Evolutionary conservation across 257 asterid genomes (phyloP).

Genomic region (Asclepias syriaca): DNA sequence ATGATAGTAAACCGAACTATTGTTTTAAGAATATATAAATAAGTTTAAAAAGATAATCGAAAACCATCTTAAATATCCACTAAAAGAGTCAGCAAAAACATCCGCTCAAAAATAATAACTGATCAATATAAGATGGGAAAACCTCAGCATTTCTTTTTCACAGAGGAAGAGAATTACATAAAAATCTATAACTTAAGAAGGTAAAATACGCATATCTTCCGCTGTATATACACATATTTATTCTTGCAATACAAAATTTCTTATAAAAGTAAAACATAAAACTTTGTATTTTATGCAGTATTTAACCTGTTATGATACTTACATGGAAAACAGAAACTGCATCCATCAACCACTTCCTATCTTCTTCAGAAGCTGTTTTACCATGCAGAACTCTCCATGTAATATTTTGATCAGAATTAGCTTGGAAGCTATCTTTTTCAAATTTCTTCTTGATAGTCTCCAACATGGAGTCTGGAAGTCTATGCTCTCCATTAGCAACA

Average conservation of each 20-base stretch:
- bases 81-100: neutral
- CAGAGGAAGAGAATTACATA: neutral
- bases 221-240: neutral
- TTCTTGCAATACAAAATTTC: neutral
- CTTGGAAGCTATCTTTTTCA: conserved; percentile 28
- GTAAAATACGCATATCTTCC: neutral
- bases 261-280: neutral
- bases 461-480: conserved; percentile 49
- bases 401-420: conserved; percentile 36
- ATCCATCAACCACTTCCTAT: conserved; percentile 57
- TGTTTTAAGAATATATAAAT: neutral
- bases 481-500: conserved; percentile 53
- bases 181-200: no score
- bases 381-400: conserved; percentile 83
- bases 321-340: conserved; percentile 78
- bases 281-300: neutral
- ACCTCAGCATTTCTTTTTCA: neutral
- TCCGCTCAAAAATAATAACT: neutral
- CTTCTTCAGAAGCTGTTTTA: conserved; percentile 46
- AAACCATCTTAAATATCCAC: neutral
- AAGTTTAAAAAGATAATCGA: neutral
- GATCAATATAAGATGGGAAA: neutral
- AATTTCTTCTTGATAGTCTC: conserved; percentile 45
- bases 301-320: conserved; percentile 21
- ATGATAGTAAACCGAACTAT: neutral